Evolutionary conservation across 257 asterid species (phyloP).

Genomic region (Gentiana straminea): DNA sequence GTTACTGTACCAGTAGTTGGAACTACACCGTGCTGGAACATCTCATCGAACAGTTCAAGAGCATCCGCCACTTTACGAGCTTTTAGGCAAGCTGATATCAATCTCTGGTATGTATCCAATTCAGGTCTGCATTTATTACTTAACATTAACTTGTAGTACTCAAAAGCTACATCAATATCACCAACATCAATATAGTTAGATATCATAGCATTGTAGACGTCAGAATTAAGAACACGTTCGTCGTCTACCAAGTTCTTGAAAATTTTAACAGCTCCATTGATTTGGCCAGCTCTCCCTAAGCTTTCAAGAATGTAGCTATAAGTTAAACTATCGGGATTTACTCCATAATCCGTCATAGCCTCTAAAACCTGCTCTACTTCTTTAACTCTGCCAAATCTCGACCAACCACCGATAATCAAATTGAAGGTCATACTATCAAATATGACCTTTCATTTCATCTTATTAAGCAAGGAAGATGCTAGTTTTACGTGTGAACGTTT

Average conservation of each 20-base stretch:
- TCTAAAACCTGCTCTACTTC: conserved; percentile 53
- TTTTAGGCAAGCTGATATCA: conserved; percentile 47
- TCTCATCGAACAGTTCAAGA: conserved; percentile 70
- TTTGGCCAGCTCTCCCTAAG: conserved; percentile 68
- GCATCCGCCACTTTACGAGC: conserved; percentile 74
- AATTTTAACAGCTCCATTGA: conserved; percentile 48
- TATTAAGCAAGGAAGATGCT: conserved; percentile 47
- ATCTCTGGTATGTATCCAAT: conserved; percentile 47
- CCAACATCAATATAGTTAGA: conserved; percentile 38
- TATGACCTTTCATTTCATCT: conserved; percentile 41
- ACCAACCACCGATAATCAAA: conserved; percentile 69
- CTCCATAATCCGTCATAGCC: conserved; percentile 64
- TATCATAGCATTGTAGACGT: conserved; percentile 74
- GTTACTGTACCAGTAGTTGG: conserved; percentile 62
- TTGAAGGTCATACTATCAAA: conserved; percentile 40
- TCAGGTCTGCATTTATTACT: conserved; percentile 31
- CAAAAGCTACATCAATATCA: conserved; percentile 49
- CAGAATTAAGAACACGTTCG: conserved; percentile 23
- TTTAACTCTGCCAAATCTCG: conserved; percentile 50
- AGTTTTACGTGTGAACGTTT: conserved; percentile 43
- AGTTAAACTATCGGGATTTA: conserved; percentile 50
- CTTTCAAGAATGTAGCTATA: conserved; percentile 55
- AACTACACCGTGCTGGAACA: conserved; percentile 52
- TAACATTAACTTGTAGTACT: conserved; percentile 43
- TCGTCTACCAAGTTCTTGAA: conserved; percentile 49